phyloP scores from a whole-genome alignment of 495 filamentous ascomycete genomes.

The Penicillium salamii region DNA sequence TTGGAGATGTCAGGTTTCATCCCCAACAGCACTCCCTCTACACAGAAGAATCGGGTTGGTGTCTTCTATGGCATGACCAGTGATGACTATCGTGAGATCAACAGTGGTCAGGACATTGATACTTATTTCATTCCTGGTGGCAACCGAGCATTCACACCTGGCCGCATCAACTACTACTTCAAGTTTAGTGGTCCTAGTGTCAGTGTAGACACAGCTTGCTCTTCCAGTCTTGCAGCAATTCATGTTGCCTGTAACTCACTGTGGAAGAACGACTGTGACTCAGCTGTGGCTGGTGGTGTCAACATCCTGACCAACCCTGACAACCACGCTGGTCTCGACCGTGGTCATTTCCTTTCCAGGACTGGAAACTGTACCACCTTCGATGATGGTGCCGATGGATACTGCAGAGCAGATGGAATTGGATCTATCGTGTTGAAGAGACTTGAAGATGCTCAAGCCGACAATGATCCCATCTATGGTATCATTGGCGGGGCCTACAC shows the following conservation, averaged over 20 bases:
- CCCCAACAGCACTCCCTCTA: constrained; percentile 80
- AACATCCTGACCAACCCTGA: constrained; percentile 81
- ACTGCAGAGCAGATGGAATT: constrained; percentile 72
- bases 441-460: constrained; percentile 67
- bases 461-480: constrained; percentile 72
- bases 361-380: constrained; percentile 80
- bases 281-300: constrained; percentile 79
- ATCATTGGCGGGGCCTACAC: constrained; percentile 65
- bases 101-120: constrained; percentile 85
- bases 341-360: constrained; percentile 77
- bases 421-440: constrained; percentile 72
- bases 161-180: constrained; percentile 85
- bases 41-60: constrained; percentile 77
- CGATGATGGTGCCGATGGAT: constrained; percentile 73
- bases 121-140: constrained; percentile 93
- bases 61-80: constrained; percentile 93
- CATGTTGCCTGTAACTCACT: constrained; percentile 81
- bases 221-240: constrained; percentile 78
- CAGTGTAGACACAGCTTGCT: constrained; percentile 88
- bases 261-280: constrained; percentile 79
- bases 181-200: constrained; percentile 85
- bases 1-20: constrained; percentile 90
- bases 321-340: constrained; percentile 78
- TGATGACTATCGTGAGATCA: constrained; percentile 90
- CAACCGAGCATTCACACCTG: constrained; percentile 82